Percentiles rank a stretch among this genome's conserved stretches.
Evolutionary conservation across 805 yeast species (phyloP).

Genomic region (Nakazawaea molendinolei): DNA sequence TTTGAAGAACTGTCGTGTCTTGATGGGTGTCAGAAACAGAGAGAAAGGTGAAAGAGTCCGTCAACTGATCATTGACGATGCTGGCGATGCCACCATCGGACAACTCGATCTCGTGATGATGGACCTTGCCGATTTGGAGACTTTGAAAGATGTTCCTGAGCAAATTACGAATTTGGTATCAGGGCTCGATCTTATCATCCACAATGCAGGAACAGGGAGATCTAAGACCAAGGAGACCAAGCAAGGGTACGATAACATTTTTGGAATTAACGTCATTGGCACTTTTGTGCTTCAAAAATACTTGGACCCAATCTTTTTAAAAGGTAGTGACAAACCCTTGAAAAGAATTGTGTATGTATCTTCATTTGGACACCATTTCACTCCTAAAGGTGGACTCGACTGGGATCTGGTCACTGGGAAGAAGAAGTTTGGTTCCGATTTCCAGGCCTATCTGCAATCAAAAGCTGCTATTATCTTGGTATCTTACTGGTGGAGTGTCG

Average conservation of each 20-base stretch:
- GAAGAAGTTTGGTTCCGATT: background rate
- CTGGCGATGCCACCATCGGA: too few species aligned
- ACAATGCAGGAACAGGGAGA: constrained; percentile 38
- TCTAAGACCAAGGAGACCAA: constrained; percentile 27
- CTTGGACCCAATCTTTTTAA: constrained; percentile 29
- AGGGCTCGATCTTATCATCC: constrained; percentile 29
- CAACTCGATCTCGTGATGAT: constrained; percentile 20
- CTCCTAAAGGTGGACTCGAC: constrained; percentile 23
- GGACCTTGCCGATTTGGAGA: constrained; percentile 36
- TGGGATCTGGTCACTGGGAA: too few species aligned
- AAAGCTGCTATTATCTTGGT: constrained; percentile 35
- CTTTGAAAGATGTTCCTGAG: constrained; percentile 31
- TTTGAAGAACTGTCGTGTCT: constrained; percentile 27
- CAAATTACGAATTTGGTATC: constrained; percentile 20
- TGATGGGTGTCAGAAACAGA: constrained; percentile 29
- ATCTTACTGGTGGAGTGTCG: constrained; percentile 27
- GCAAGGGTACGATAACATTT: constrained; percentile 40
- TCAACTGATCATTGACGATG: too few species aligned
- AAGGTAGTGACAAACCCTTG: constrained; percentile 18
- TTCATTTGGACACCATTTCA: background rate
- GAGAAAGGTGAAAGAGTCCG: constrained; percentile 20
- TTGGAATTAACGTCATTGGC: constrained; percentile 41
- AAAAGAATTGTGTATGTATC: constrained; percentile 38
- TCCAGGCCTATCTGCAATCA: constrained; percentile 31
- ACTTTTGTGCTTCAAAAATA: constrained; percentile 36